These are phyloP conservation scores for Aspergillus wentii DNA, from an alignment of 495 filamentous ascomycete species.

Conservation along the genomic window DNA sequence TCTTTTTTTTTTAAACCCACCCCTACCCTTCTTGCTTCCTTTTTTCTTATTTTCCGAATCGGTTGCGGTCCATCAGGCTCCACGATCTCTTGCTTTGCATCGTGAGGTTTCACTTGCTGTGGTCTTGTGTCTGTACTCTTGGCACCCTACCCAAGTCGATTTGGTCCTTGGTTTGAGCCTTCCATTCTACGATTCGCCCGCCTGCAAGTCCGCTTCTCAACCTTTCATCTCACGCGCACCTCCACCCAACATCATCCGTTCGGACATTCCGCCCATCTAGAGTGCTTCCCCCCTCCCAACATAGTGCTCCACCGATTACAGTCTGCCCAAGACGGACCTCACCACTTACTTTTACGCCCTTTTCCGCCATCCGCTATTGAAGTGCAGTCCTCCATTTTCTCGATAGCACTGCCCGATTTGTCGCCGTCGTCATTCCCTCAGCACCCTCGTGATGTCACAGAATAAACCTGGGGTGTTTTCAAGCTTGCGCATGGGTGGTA, in stretches of 20 bases:
- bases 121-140: conserved; percentile 18
- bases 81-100: too few species aligned
- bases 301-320: conserved; percentile 22
- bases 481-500: conserved; percentile 79
- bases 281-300: conserved; percentile 17
- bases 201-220: conserved; percentile 18
- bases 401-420: conserved; percentile 23
- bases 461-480: conserved; percentile 72
- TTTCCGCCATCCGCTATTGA: conserved; percentile 40
- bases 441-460: conserved; percentile 57
- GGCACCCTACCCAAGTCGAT: conserved; percentile 20
- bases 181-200: conserved; percentile 21
- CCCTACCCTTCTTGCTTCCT: not conserved
- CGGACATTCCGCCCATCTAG: conserved; percentile 24
- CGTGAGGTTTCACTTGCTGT: conserved; percentile 7
- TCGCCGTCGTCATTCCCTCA: conserved; percentile 13
- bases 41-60: not conserved
- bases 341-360: conserved; percentile 25
- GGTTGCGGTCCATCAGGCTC: too few species aligned
- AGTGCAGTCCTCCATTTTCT: conserved; percentile 41
- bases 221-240: conserved; percentile 26
- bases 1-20: not conserved
- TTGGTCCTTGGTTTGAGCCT: conserved; percentile 21
- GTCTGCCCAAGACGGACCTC: conserved; percentile 51
- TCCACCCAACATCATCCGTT: conserved; percentile 26